phyloP scores from a whole-genome alignment of 805 yeast species.

The Metschnikowia cerradonensis region DNA sequence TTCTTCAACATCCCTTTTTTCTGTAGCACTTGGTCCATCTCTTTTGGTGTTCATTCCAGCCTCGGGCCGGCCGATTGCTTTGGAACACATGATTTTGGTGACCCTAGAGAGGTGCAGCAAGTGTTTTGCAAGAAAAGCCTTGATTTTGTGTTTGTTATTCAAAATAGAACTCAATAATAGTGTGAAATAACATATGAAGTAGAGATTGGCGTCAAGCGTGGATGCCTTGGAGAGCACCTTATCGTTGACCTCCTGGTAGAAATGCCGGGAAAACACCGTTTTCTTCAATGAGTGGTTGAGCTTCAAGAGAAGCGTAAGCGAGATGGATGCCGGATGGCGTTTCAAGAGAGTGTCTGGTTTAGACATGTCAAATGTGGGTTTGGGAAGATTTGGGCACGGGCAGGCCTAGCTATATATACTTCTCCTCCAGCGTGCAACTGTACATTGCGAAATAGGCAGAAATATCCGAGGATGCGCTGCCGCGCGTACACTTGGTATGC shows the following conservation, averaged over 20 bases:
- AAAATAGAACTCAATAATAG: conserved; percentile 33
- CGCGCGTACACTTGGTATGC: not conserved
- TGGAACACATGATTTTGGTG: conserved; percentile 4
- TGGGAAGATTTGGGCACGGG: not conserved
- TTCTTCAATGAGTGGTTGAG: conserved; percentile 28
- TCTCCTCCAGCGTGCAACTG: not conserved
- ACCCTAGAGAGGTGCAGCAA: conserved; percentile 19
- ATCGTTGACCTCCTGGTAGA: conserved; percentile 40
- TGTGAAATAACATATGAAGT: conserved; percentile 42
- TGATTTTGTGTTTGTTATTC: conserved; percentile 34
- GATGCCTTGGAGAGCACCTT: conserved; percentile 32
- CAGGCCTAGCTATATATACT: not conserved
- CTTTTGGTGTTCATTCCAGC: not conserved
- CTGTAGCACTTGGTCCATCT: no score
- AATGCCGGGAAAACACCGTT: conserved; percentile 33
- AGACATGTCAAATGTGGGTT: not conserved
- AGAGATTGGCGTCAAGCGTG: conserved; percentile 37
- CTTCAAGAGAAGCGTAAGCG: conserved; percentile 24
- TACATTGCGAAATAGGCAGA: not conserved
- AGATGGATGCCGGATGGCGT: conserved; percentile 9
- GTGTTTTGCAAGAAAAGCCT: conserved; percentile 26
- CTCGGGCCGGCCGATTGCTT: not conserved
- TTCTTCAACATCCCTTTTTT: no score
- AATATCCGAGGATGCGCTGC: conserved; percentile 3
- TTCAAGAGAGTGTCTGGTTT: not conserved